These are phyloP conservation scores for Leptographium wingfieldii DNA, from an alignment of 2,329 filamentous ascomycete genomes.

Conservation along the genomic window DNA sequence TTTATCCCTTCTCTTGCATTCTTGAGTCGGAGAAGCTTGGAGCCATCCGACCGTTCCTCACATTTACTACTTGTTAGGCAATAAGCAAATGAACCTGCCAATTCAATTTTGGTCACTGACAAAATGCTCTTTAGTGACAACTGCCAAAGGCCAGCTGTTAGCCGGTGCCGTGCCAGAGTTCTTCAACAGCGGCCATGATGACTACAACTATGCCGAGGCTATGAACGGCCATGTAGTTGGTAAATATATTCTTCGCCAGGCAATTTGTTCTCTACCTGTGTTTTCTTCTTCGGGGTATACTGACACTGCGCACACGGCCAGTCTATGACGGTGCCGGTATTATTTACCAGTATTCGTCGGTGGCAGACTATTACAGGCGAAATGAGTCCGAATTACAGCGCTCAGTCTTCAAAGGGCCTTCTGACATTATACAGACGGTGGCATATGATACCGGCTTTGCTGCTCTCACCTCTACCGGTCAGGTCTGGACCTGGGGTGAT, in stretches of 20 bases:
- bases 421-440: constrained; percentile 26
- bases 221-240: constrained; percentile 20
- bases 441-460: constrained; percentile 38
- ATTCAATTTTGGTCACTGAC: neutral
- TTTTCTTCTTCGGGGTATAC: constrained; percentile 3
- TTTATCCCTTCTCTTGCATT: constrained; percentile 30
- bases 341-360: constrained; percentile 18
- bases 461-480: constrained; percentile 29
- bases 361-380: neutral
- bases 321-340: constrained; percentile 14
- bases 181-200: neutral
- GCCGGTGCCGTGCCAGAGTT: neutral
- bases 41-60: constrained; percentile 22
- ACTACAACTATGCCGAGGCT: constrained; percentile 13
- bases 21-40: constrained; percentile 24
- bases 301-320: constrained; percentile 9
- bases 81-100: neutral
- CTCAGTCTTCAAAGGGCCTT: constrained; percentile 14
- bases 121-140: constrained; percentile 7
- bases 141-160: neutral
- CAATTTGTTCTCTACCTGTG: neutral
- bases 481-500: constrained; percentile 44
- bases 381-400: neutral
- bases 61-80: constrained; percentile 33
- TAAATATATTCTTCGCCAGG: constrained; percentile 5